phyloP scores from a whole-genome alignment of 352 stramenopile genomes.

The Phytopythium boreale region DNA sequence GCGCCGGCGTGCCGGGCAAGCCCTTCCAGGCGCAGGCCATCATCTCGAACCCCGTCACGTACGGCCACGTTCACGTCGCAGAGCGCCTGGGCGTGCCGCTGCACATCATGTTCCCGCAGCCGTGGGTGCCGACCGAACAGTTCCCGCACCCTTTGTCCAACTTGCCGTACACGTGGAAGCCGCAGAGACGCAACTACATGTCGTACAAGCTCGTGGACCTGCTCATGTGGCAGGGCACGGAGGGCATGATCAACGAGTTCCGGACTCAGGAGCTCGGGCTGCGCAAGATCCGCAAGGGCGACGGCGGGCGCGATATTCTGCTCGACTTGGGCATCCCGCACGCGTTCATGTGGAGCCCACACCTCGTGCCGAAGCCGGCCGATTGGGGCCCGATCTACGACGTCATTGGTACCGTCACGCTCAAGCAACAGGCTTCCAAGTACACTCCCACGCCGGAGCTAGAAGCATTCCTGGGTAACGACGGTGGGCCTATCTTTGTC shows the following conservation, averaged over 20 bases:
- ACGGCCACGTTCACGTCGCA: conserved; percentile 90
- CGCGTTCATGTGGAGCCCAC: conserved; percentile 62
- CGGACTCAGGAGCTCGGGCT: conserved; percentile 48
- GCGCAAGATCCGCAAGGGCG: conserved; percentile 33
- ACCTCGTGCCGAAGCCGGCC: conserved; percentile 46
- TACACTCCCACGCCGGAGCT: conserved; percentile 22
- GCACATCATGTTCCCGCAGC: conserved; percentile 93
- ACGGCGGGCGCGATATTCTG: conserved; percentile 33
- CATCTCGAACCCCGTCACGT: conserved; percentile 91
- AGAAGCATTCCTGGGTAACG: conserved; percentile 27
- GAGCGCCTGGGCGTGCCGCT: conserved; percentile 91
- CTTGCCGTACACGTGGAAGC: conserved; percentile 61
- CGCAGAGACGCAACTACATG: conserved; percentile 38
- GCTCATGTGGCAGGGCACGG: conserved; percentile 49
- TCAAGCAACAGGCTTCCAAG: conserved; percentile 23
- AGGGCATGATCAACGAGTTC: conserved; percentile 56
- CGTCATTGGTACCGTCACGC: conserved; percentile 47
- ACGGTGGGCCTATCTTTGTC: conserved; percentile 86
- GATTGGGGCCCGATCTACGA: conserved; percentile 55
- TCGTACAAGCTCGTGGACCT: conserved; percentile 55
- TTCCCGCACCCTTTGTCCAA: conserved; percentile 90
- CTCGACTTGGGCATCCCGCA: conserved; percentile 49
- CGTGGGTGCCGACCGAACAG: conserved; percentile 76
- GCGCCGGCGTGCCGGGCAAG: conserved; percentile 24
- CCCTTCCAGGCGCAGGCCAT: conserved; percentile 89